Conservation (phyloP, 139 green algal genomes). For the Chlorella sp. region DNA sequence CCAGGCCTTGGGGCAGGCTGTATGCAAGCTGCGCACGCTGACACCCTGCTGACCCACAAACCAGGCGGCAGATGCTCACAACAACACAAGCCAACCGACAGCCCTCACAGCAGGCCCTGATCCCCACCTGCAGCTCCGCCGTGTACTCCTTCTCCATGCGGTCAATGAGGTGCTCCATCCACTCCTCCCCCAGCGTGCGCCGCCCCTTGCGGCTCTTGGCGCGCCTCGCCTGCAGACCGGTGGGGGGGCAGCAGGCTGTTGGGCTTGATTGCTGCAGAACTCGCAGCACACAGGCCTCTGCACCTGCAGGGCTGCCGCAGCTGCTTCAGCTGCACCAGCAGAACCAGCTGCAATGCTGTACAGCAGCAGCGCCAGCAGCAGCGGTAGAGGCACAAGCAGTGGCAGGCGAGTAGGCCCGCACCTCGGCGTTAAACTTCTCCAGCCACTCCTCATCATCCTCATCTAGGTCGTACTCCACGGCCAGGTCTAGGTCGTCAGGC, state of each 20-base stretch:
- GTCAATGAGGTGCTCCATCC: conserved; percentile 55
- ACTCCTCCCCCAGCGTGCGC: conserved; percentile 38
- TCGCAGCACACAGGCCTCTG: no score
- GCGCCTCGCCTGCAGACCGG: conserved; percentile 40
- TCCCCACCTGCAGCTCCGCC: conserved; percentile 36
- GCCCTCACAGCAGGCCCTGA: no score
- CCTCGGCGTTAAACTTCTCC: conserved; percentile 73
- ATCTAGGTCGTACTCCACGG: conserved; percentile 97
- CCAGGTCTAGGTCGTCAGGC: conserved; percentile 51
- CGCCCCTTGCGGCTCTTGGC: conserved; percentile 30
- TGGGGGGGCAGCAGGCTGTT: conserved; percentile 53
- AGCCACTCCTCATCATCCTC: conserved; percentile 96
- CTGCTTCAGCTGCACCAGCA: no score
- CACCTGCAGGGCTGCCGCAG: no score
- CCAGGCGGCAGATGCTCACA: no score
- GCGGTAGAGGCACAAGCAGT: background rate
- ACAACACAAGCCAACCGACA: no score
- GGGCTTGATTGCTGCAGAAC: no score
- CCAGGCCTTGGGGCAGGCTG: no score
- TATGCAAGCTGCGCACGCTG: no score
- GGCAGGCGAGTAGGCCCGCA: background rate
- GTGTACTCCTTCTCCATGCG: conserved; percentile 61
- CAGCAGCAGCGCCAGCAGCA: background rate
- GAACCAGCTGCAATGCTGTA: no score
- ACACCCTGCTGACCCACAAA: no score